phyloP scores from a whole-genome alignment of 2,329 filamentous ascomycete genomes.

The Aspergillus pseudotamarii region DNA sequence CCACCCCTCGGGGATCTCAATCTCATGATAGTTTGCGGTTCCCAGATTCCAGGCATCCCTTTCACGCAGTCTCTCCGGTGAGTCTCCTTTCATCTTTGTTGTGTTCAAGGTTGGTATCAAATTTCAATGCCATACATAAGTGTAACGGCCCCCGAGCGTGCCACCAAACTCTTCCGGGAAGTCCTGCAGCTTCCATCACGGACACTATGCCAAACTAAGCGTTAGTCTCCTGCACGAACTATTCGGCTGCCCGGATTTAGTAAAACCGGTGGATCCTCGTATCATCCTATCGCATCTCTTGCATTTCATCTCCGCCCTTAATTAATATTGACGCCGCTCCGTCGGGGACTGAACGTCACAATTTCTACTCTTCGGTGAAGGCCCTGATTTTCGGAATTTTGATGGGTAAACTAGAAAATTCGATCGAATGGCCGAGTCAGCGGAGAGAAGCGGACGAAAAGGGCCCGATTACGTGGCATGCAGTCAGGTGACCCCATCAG shows the following conservation, averaged over 20 bases:
- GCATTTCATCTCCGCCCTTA: constrained; percentile 9
- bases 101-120: not conserved
- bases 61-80: too few relatives aligned
- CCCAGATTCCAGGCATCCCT: too few relatives aligned
- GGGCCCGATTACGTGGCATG: not conserved
- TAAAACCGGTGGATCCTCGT: constrained; percentile 17
- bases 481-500: constrained; percentile 3
- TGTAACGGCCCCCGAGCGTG: constrained; percentile 5
- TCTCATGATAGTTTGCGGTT: not conserved
- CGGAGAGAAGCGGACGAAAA: not conserved
- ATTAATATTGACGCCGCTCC: not conserved
- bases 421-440: not conserved
- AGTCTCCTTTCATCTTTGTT: too few relatives aligned
- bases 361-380: not conserved
- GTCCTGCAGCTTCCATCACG: constrained; percentile 10
- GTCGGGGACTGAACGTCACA: too few relatives aligned
- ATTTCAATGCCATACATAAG: not conserved
- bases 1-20: not conserved
- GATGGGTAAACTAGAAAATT: not conserved
- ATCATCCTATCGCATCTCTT: constrained; percentile 7
- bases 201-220: constrained; percentile 17
- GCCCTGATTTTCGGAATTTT: not conserved
- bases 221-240: not conserved
- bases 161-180: not conserved
- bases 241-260: constrained; percentile 14